Conservation (phyloP, 2,329 filamentous ascomycete species). For the Ceratocystis eucalypticola region DNA sequence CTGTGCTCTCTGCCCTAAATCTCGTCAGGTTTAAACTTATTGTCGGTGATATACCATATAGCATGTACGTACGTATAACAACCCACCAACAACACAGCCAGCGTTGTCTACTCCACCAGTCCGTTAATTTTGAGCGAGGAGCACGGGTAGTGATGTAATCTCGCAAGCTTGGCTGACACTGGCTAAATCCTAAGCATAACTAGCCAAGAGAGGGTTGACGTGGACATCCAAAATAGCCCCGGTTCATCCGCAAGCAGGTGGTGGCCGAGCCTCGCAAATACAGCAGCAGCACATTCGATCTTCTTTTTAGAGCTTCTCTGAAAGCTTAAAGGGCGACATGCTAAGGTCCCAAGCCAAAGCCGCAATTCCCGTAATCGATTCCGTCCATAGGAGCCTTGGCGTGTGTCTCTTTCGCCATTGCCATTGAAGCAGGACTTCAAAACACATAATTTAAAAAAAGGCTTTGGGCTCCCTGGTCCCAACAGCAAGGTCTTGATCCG, state of each 20-base stretch:
- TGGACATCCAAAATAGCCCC: neutral
- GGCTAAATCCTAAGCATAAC: neutral
- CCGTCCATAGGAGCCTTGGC: neutral
- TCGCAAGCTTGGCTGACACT: neutral
- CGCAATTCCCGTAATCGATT: neutral
- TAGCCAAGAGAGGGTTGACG: neutral
- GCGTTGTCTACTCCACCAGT: neutral
- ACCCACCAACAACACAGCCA: neutral
- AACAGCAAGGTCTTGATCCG: neutral
- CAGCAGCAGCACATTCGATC: neutral
- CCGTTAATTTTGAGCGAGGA: neutral
- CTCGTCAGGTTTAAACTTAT: neutral
- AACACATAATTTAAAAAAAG: conserved; percentile 1
- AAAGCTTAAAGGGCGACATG: neutral
- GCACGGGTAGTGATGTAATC: conserved; percentile 3
- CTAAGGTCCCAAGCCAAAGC: neutral
- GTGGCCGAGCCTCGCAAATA: neutral
- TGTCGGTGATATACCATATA: too few species aligned
- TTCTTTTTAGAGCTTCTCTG: neutral
- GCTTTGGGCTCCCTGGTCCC: neutral
- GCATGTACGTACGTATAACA: too few species aligned
- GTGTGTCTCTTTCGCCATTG: neutral
- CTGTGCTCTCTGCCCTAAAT: neutral
- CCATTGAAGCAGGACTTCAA: neutral
- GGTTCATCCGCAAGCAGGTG: neutral